phyloP scores from a whole-genome alignment of 306 rosid genomes.

The Herpetospermum pedunculosum region DNA sequence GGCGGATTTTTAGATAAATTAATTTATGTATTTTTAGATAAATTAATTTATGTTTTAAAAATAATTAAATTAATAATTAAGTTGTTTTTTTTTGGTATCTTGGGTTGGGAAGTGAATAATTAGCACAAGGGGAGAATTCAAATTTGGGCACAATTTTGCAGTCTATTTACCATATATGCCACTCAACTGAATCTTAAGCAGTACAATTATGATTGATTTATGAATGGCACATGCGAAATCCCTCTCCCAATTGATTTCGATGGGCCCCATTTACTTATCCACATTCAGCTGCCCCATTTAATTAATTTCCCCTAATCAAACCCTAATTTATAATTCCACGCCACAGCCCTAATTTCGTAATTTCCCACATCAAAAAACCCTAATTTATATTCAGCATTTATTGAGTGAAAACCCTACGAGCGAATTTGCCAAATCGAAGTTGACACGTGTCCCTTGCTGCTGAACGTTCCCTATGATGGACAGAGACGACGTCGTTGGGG shows the following conservation, averaged over 20 bases:
- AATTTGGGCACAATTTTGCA: neutral
- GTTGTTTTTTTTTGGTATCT: too few relatives aligned
- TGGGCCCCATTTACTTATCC: neutral
- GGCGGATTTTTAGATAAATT: too few relatives aligned
- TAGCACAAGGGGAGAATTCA: neutral
- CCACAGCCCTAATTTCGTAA: conserved; percentile 1
- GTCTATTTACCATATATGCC: conserved; percentile 11
- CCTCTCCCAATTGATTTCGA: neutral
- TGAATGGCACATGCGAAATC: conserved; percentile 9
- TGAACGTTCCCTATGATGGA: conserved; percentile 85
- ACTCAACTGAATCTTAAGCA: neutral
- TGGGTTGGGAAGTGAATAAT: neutral
- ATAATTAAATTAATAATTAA: too few relatives aligned
- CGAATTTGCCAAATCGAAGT: conserved; percentile 38
- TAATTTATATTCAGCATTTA: conserved; percentile 31
- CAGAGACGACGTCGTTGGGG: conserved; percentile 51
- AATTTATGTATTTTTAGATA: too few relatives aligned
- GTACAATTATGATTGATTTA: conserved; percentile 13
- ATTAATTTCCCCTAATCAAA: neutral
- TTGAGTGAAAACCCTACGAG: conserved; percentile 59
- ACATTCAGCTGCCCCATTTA: neutral
- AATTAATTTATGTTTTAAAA: too few relatives aligned
- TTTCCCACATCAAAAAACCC: neutral
- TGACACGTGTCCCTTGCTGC: conserved; percentile 99
- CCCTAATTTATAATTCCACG: neutral